phyloP scores from a whole-genome alignment of 1,284 basidiomycete species.

The Schizophyllum amplum region DNA sequence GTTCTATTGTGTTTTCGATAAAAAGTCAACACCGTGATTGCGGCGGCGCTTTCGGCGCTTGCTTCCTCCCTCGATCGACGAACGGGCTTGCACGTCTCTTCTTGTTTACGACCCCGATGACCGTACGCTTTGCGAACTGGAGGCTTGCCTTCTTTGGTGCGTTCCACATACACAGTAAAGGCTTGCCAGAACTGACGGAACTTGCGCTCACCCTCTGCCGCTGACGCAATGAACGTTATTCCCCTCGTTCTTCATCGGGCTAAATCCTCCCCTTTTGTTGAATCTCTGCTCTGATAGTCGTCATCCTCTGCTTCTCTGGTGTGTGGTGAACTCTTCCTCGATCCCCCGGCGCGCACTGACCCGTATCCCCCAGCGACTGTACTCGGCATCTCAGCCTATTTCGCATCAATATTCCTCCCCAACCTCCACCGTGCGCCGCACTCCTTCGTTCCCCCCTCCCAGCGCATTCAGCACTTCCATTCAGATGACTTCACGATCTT shows the following conservation, averaged over 20 bases:
- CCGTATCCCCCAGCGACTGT: slow-evolving; percentile 32
- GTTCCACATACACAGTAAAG: not conserved
- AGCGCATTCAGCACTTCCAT: slow-evolving; percentile 3
- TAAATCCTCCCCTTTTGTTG: not conserved
- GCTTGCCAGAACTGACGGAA: slow-evolving; percentile 15
- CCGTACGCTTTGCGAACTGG: slow-evolving; percentile 46
- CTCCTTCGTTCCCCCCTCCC: slow-evolving; percentile 1
- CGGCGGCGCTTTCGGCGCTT: not conserved
- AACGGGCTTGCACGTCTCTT: not conserved
- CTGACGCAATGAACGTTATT: not conserved
- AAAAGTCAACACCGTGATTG: not conserved
- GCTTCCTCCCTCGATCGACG: not conserved
- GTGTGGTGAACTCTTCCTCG: slow-evolving; percentile 7
- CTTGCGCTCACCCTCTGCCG: slow-evolving; percentile 3
- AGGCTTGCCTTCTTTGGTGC: slow-evolving; percentile 42
- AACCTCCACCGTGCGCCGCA: slow-evolving; percentile 45
- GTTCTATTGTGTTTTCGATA: not conserved
- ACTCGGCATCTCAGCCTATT: slow-evolving; percentile 58
- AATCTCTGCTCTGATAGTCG: slow-evolving; percentile 30
- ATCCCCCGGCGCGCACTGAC: not conserved
- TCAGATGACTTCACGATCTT: slow-evolving; percentile 65
- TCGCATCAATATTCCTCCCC: slow-evolving; percentile 58
- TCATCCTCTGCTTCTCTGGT: slow-evolving; percentile 51
- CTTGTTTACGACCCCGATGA: slow-evolving; percentile 29
- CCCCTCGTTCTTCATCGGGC: slow-evolving; percentile 5